phyloP scores from a whole-genome alignment of 345 rosid genomes.

The Arabidopsis suecica region DNA sequence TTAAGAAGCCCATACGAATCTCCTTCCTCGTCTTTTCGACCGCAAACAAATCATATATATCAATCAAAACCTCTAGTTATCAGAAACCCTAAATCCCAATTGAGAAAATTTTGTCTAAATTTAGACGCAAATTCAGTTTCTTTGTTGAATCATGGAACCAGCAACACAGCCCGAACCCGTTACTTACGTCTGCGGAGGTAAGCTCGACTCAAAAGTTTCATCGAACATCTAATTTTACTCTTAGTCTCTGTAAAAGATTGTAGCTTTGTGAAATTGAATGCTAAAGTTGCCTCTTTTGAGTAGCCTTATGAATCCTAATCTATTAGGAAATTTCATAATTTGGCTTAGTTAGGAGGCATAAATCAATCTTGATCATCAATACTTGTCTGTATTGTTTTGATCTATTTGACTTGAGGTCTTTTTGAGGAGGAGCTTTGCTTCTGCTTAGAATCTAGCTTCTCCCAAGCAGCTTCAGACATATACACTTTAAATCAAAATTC shows the following conservation, averaged over 20 bases:
- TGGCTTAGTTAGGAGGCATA: slow-evolving; percentile 34
- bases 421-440: slow-evolving; percentile 35
- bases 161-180: slow-evolving; percentile 67
- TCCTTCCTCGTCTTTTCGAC: neutral
- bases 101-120: neutral
- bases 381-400: slow-evolving; percentile 29
- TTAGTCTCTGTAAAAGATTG: neutral
- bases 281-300: slow-evolving; percentile 33
- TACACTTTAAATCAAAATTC: neutral
- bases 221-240: neutral
- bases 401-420: slow-evolving; percentile 33
- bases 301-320: slow-evolving; percentile 32
- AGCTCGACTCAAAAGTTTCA: neutral
- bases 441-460: slow-evolving; percentile 27
- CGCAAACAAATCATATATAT: neutral
- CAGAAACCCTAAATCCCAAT: neutral
- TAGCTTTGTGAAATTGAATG: neutral
- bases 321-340: neutral
- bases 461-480: slow-evolving; percentile 36
- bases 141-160: slow-evolving; percentile 62
- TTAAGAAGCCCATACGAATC: neutral
- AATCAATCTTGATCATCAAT: slow-evolving; percentile 25
- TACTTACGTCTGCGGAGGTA: slow-evolving; percentile 84
- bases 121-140: neutral
- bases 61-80: neutral